Evolutionary conservation across 2,329 filamentous ascomycete species (phyloP).

Genomic region (Zasmidium angulare): DNA sequence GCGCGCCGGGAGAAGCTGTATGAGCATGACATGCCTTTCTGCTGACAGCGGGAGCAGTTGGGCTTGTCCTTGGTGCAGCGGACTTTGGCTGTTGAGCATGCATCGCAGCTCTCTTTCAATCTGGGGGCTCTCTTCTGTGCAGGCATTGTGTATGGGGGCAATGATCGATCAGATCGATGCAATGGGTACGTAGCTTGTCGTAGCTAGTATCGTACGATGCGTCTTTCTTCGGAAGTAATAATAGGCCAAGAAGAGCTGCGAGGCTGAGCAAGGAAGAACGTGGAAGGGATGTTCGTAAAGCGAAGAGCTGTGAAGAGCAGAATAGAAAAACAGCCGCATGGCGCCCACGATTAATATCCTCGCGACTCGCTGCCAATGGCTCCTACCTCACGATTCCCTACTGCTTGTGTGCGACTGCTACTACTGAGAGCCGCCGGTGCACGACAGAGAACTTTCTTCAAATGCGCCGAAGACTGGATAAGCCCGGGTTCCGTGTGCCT

Average conservation of each 20-base stretch:
- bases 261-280: not conserved
- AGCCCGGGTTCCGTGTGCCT: not conserved
- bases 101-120: constrained; percentile 24
- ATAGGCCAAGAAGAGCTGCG: not conserved
- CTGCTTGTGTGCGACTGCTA: not conserved
- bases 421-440: too few species aligned
- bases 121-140: constrained; percentile 2
- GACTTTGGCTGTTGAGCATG: constrained; percentile 22
- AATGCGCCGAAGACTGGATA: not conserved
- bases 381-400: not conserved
- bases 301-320: not conserved
- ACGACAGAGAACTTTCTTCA: not conserved
- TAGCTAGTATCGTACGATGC: too few species aligned
- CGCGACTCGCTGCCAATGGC: not conserved
- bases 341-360: not conserved
- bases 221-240: too few species aligned
- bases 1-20: constrained; percentile 27
- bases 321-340: not conserved
- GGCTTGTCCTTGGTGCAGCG: constrained; percentile 24
- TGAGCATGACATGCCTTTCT: constrained; percentile 20
- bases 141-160: not conserved
- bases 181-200: too few species aligned
- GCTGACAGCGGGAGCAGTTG: constrained; percentile 22
- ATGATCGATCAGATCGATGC: not conserved
- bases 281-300: not conserved